These are phyloP conservation scores for Meira nashicola DNA, from an alignment of 1,284 basidiomycete species.

Conservation along the genomic window DNA sequence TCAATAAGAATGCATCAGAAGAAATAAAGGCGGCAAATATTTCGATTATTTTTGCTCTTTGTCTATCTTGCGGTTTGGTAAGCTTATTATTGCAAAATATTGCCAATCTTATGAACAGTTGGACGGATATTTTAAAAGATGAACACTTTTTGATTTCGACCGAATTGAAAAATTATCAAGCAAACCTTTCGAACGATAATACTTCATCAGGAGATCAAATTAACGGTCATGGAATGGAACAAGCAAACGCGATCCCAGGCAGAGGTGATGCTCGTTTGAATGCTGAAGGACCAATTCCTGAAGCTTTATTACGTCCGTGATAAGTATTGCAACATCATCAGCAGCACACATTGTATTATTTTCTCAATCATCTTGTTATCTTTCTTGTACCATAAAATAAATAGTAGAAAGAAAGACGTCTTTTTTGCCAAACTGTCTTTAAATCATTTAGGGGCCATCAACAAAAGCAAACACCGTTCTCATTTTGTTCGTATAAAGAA, in stretches of 20 bases:
- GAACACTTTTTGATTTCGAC: slow-evolving; percentile 47
- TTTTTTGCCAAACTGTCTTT: no score
- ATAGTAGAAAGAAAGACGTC: no score
- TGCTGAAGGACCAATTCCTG: slow-evolving; percentile 8
- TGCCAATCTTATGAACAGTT: slow-evolving; percentile 22
- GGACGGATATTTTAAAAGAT: slow-evolving; percentile 44
- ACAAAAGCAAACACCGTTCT: no score
- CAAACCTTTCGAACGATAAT: neutral
- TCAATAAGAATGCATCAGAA: neutral
- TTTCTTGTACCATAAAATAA: no score
- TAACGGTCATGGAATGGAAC: neutral
- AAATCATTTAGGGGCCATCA: no score
- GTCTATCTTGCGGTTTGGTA: neutral
- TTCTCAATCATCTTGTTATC: no score
- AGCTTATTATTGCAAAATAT: slow-evolving; percentile 10
- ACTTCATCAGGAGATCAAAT: no score
- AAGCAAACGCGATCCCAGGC: neutral
- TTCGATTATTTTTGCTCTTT: neutral
- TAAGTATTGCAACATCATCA: no score
- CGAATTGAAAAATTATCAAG: slow-evolving; percentile 39
- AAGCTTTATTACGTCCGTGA: neutral
- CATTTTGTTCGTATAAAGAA: no score
- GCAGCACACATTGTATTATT: no score
- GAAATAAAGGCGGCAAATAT: neutral
- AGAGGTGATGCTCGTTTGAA: neutral